Base-by-base conservation (phyloP, 2,329 filamentous ascomycete species). In the Colletotrichum eleusines region DNA sequence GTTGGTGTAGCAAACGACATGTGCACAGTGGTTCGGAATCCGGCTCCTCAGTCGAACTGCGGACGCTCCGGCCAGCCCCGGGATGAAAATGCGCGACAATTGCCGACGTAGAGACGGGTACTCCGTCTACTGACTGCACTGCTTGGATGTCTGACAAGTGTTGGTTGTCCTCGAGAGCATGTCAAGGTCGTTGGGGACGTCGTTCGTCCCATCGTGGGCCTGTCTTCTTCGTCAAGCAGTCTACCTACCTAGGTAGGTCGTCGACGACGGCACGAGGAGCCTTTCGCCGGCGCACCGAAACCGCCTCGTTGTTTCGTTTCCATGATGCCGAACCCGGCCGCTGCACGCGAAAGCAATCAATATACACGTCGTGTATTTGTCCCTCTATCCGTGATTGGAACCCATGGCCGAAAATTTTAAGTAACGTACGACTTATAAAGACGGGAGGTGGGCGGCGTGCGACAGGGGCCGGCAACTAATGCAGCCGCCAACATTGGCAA, bases 151-250 rank as follows among this genome's bases (percentile, higher is more conserved):
- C 26, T 46, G 50, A 44, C 48, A 20, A 31, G 35, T 26, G 38
- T 23, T 12, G 55, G 48, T 31, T 14, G 35, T 5, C n/a, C n/a
- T 33, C n/a, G 35, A 38, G 14, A 28, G 63, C 42, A 31, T 62
- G 23, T 54, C 18, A 35, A 58, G 44, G 44, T 16, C 31, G 16
- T n/a, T 46, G 20, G n/a, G n/a, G 51, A 38, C 31, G n/a, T 59
- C 64, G 68, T 71, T 71, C 68, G 64, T 71, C 68, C 53, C 58
- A 71, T 71, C 23, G 28, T 54, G 42, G 28, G 28, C 23, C 57
- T 46, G 35, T 20, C 51, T 44, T 44, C 51, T 63, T 54, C 26
- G 12, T 66, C 51, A 40, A 46, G 35, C 63, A 57, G 35, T 44
- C 42, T 28, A n/a, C n/a, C n/a, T n/a, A n/a, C n/a, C n/a, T n/a